Percentiles rank a stretch among this genome's conserved stretches.
Evolutionary conservation across 805 yeast genomes (phyloP).

Genomic region (Teunomyces stri): DNA sequence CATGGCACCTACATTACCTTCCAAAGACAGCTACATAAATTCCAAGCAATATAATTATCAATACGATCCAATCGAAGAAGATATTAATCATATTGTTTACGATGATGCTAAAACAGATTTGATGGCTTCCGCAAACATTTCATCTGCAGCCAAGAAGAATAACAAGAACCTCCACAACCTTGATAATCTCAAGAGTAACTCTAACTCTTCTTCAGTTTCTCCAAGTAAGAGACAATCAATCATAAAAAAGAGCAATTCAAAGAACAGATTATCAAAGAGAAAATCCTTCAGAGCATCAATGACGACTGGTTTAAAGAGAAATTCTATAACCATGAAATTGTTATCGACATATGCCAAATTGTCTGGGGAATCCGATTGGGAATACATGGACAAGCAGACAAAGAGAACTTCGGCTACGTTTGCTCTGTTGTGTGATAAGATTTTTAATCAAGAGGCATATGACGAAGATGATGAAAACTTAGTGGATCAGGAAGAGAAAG

Average conservation of each 20-base stretch:
- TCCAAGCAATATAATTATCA: slow-evolving; percentile 4
- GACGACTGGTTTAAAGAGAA: slow-evolving; percentile 53
- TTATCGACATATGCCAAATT: slow-evolving; percentile 72
- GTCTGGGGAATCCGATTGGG: slow-evolving; percentile 64
- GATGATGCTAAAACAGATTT: slow-evolving; percentile 16
- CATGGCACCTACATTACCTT: slow-evolving; percentile 42
- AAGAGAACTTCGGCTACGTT: slow-evolving; percentile 75
- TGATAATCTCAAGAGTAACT: background rate
- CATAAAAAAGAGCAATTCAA: slow-evolving; percentile 22
- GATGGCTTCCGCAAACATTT: slow-evolving; percentile 27
- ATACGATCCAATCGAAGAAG: slow-evolving; percentile 4
- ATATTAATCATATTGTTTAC: background rate
- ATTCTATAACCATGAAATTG: slow-evolving; percentile 68
- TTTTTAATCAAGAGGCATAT: slow-evolving; percentile 64
- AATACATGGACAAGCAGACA: slow-evolving; percentile 67
- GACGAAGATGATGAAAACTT: slow-evolving; percentile 48
- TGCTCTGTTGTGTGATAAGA: slow-evolving; percentile 73
- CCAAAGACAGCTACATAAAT: slow-evolving; percentile 28
- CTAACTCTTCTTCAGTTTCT: background rate
- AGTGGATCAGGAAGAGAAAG: slow-evolving; percentile 41
- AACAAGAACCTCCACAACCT: background rate
- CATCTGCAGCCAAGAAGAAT: slow-evolving; percentile 1
- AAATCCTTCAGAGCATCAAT: slow-evolving; percentile 39
- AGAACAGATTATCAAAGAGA: slow-evolving; percentile 31
- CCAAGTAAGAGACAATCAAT: slow-evolving; percentile 30